Evolutionary conservation across 441 rosid genomes (phyloP).

Genomic region (Kokia cookei): DNA sequence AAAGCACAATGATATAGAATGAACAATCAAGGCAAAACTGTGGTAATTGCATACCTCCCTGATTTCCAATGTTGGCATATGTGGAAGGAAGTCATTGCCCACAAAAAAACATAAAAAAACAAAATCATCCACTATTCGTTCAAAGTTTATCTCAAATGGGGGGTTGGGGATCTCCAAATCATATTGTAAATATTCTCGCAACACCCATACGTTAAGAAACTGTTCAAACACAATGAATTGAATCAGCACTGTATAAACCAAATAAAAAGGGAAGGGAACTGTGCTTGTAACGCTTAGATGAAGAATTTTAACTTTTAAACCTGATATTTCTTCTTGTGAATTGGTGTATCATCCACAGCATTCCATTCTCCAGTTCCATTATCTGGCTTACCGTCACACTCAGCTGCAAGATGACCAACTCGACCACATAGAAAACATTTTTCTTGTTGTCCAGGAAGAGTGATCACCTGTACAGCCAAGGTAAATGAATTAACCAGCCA

Average conservation of each 20-base stretch:
- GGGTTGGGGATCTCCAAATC: slow-evolving; percentile 80
- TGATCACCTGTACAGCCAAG: slow-evolving; percentile 52
- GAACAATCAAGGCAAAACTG: background rate
- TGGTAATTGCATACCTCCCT: slow-evolving; percentile 65
- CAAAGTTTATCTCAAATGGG: slow-evolving; percentile 73
- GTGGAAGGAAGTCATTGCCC: slow-evolving; percentile 98
- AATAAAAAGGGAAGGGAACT: background rate
- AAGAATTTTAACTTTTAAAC: slow-evolving; percentile 30
- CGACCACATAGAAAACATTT: slow-evolving; percentile 90
- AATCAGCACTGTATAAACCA: background rate
- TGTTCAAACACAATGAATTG: slow-evolving; percentile 24
- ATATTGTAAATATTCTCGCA: slow-evolving; percentile 87
- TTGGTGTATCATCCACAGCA: slow-evolving; percentile 60
- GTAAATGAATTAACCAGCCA: background rate
- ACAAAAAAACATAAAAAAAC: slow-evolving; percentile 94
- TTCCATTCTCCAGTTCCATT: slow-evolving; percentile 30
- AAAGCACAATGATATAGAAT: background rate
- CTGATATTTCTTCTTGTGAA: slow-evolving; percentile 98
- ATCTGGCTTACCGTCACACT: slow-evolving; percentile 69
- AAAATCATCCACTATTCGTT: slow-evolving; percentile 90
- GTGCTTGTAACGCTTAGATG: background rate
- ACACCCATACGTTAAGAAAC: slow-evolving; percentile 91
- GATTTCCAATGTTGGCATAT: slow-evolving; percentile 97
- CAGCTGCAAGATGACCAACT: slow-evolving; percentile 94
- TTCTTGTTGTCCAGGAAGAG: slow-evolving; percentile 87